Base-by-base conservation (phyloP, 2,329 filamentous ascomycete species). In the Ambrosiella cleistominuta region DNA sequence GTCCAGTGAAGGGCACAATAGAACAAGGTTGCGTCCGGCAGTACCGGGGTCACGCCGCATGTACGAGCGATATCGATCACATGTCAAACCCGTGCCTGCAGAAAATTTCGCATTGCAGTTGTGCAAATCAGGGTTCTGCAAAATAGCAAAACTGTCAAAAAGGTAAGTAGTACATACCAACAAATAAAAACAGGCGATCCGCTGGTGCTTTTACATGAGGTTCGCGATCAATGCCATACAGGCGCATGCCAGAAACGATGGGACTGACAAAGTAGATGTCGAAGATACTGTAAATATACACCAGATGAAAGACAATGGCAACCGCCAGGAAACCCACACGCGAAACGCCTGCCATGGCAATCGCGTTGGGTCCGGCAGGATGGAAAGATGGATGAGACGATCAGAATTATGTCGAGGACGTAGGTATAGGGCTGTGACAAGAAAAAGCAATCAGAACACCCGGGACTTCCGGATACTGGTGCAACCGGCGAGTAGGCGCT, bases 191-290 rank as follows among this genome's bases (percentile, higher is more conserved):
- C 60, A 98, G 77, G 62, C 93, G 82, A 70, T 93, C 88, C 4
- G 94, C 91, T 1, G 93, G 93, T 19, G 90, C 80, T 69, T 84
- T 81, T 55, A 70, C 69, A 56, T 72, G 71, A 47, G 71, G 64
- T 44, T 78, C 72, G 58, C 83, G 76, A 61, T 89, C 80, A 42
- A 94, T 75, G 51, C 75, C 72, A 70, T 88, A 90, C 61, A 89
- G 79, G 66, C 79, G 81, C 93, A 98, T 98, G 67, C 93, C 93
- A 74, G 85, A 86, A 57, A 97, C 93, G 64, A 98, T 93, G 19
- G 93, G 93, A 68, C 89, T 96, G 67, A 96, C 89, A 68, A 98
- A 98, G 72, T 98, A 97, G 63, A 97, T 93, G 70, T 96, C 90
- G 72, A 98, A 98, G 66, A 97, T 97, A 61, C 89, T 95, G 68